These are phyloP conservation scores for Emydomyces testavorans DNA, from an alignment of 2,329 filamentous ascomycete genomes.

Conservation along the genomic window DNA sequence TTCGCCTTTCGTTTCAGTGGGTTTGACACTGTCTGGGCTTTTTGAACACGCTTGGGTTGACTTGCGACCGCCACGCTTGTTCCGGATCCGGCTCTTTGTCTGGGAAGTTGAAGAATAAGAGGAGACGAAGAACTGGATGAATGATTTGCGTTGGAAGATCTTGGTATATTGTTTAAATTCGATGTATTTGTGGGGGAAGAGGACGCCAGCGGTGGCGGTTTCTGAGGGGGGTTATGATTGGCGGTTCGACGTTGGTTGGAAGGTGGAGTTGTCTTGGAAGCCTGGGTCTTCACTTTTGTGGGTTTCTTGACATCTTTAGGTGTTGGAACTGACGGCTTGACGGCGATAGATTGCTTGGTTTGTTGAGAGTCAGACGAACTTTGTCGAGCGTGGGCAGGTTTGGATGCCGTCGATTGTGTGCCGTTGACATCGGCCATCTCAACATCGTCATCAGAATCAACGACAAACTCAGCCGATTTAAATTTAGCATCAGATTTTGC, in stretches of 20 bases:
- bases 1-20: slow-evolving; percentile 35
- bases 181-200: slow-evolving; percentile 52
- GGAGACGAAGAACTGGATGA: slow-evolving; percentile 39
- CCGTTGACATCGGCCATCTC: slow-evolving; percentile 29
- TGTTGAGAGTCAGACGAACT: slow-evolving; percentile 5
- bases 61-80: slow-evolving; percentile 19
- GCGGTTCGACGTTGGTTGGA: slow-evolving; percentile 30
- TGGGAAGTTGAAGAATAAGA: slow-evolving; percentile 31
- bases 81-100: slow-evolving; percentile 18
- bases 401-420: slow-evolving; percentile 16
- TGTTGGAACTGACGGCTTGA: slow-evolving; percentile 1
- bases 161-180: slow-evolving; percentile 40
- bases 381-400: slow-evolving; percentile 14
- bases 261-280: slow-evolving; percentile 26
- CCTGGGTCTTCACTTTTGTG: slow-evolving; percentile 5
- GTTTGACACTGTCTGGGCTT: slow-evolving; percentile 24
- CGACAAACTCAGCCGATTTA: slow-evolving; percentile 45
- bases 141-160: slow-evolving; percentile 33
- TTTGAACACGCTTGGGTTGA: slow-evolving; percentile 21
- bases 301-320: slow-evolving; percentile 5
- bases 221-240: slow-evolving; percentile 44
- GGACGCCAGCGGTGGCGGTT: slow-evolving; percentile 50
- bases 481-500: slow-evolving; percentile 36
- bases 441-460: slow-evolving; percentile 41
- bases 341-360: slow-evolving; percentile 10